Evolutionary conservation across 2,329 filamentous ascomycete species (phyloP), one percentile per base, ranked within the genome.

Genomic region (Endocalyx cinctus): DNA sequence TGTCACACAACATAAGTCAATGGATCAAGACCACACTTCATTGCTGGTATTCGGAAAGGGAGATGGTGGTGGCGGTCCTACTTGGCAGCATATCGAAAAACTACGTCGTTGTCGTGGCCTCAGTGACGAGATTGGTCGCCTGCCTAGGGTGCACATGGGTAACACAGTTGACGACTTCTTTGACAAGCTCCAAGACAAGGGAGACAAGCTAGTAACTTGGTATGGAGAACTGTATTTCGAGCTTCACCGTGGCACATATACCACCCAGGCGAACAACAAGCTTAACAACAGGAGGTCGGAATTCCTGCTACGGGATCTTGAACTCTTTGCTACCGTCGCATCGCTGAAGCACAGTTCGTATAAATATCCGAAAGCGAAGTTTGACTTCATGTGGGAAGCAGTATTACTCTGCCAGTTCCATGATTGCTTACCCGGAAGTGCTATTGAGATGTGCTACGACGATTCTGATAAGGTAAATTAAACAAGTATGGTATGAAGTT

Each of bases 191-290:
- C 83, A 95, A 58, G 77, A 83, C 61, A 94, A 89, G 64, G 79
- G 79, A 17, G 60, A 78, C 3, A 73, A 87, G 13, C 82, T 96
- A 34, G 85, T 88, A 16, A 97, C 92, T 2, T 98, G 92, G 92
- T 95, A 95, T 57, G 92, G 92, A 26, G 92, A 98, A 64, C 74
- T 98, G 7, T 98, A 98, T 65, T 95, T 98, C 59, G 92, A 98
- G 62, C 75, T 98, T 30, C 92, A 98, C 58, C 84, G 92, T 39
- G 92, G 92, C 33, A 97, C 90, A 10, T 97, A 97, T 63, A 98
- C 92, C 4, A 96, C 90, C 0, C 90, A 97, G 59, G 84, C 89
- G 39, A 95, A 96, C 65, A 98, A 95, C 69, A 98, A 98, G 67
- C 79, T 79, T 48, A 90, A 94, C 67, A 98, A 97, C 58, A 78